Evolutionary conservation across 768 basidiomycete species (phyloP), one percentile per base, ranked within the genome.

Genomic region (Russula sp.): DNA sequence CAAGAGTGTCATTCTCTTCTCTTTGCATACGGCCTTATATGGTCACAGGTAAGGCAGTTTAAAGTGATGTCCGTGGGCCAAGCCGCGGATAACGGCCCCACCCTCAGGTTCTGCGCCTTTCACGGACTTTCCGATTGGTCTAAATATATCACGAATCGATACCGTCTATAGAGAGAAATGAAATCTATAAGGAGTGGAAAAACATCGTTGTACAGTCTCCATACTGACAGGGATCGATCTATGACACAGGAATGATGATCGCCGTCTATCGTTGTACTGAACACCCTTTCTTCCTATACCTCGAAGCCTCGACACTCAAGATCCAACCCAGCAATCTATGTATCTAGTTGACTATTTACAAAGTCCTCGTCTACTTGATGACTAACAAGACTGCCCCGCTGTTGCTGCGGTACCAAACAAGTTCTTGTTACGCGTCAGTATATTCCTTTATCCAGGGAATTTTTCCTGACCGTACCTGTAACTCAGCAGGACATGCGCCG

Each of bases 371-470:
- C 44, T 16, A 18, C 30, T 38, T 22, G 28, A 38, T 16, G n/a
- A 49, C 36, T 52, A 64, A 46, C 26, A 42, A 46, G 57, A 34
- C 50, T 52, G 63, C n/a, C 52, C 52, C 20, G 63, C 63, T 30
- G 26, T 53, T 16, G 26, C 28, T 22, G 57, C 63, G 7, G 46
- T 48, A 7, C 52, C n/a, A 22, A 59, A 36, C 57, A 64, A 26
- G 28, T 49, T 59, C 63, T 64, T 28, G 18, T 20, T 14, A 48
- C 8, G n/a, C 40, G 52, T 64, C n/a, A 64, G 52, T 24, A 30
- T 49, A 54, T 22, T 13, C 20, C 9, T 3, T 54, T 24, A 42
- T 22, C 20, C 14, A 5, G 6, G 8, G 26, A 34, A 22, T 14
- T 26, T 22, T 53, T 36, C 20, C 22, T 8, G 30, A 30, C 32